A percentile compares a stretch with the other conserved stretches of the same genome.
Conservation (phyloP, 768 basidiomycete genomes). For the Amanita pseudoporphyria region DNA sequence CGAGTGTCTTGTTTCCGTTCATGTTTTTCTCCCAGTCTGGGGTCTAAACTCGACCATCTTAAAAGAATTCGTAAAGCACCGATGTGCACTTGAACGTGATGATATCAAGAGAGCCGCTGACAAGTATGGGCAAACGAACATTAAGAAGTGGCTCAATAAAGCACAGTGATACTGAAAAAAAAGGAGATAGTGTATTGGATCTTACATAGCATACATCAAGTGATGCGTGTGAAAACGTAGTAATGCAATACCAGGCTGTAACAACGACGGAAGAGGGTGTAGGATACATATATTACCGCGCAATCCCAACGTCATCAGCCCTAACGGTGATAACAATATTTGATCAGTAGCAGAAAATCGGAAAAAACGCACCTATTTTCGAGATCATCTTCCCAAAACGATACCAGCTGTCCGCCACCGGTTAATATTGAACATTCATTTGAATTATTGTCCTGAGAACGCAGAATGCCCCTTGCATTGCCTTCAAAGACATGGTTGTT, state of each 20-base stretch:
- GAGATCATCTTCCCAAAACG: background rate
- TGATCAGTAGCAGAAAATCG: background rate
- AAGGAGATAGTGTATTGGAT: background rate
- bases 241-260: background rate
- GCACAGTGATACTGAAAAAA: slow-evolving; percentile 24
- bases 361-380: background rate
- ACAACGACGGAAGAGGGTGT: background rate
- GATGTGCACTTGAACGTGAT: slow-evolving; percentile 51
- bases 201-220: background rate
- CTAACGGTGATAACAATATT: background rate
- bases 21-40: slow-evolving; percentile 45
- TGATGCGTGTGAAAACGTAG: background rate
- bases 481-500: too few relatives aligned
- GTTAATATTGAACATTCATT: background rate
- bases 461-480: background rate
- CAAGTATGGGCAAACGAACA: slow-evolving; percentile 51
- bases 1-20: slow-evolving; percentile 49
- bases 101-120: slow-evolving; percentile 64
- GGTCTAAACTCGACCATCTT: slow-evolving; percentile 39
- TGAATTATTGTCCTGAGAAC: background rate
- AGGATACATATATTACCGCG: background rate
- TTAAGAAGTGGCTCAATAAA: slow-evolving; percentile 74
- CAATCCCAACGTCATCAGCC: slow-evolving; percentile 1
- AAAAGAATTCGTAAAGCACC: slow-evolving; percentile 69
- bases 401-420: slow-evolving; percentile 1